phyloP scores from a whole-genome alignment of 495 filamentous ascomycete species.

The Aspergillus indologenus region DNA sequence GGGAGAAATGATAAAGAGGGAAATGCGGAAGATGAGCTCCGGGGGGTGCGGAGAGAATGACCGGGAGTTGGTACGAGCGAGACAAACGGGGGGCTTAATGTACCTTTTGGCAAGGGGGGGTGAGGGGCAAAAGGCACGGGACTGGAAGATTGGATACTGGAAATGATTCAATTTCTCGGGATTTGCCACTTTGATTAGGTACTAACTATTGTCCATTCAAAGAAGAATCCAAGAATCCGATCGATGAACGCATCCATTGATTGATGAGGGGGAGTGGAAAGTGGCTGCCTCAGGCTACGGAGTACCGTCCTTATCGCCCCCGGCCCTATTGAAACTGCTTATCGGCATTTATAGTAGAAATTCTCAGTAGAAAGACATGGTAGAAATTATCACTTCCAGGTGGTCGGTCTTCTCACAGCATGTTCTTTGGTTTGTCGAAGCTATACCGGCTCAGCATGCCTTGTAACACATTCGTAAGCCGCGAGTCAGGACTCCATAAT shows the following conservation, averaged over 20 bases:
- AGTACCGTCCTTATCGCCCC: neutral
- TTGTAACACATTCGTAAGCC: neutral
- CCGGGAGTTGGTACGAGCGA: neutral
- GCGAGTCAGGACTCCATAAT: neutral
- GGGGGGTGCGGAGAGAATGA: neutral
- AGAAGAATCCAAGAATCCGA: neutral
- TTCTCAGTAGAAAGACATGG: too few species aligned
- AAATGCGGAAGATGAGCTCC: too few species aligned
- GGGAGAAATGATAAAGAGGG: neutral
- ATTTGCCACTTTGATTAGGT: conserved; percentile 1
- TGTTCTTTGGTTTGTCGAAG: neutral
- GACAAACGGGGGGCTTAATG: neutral
- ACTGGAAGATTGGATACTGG: neutral
- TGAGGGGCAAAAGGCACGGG: neutral
- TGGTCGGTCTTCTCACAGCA: neutral
- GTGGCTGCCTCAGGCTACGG: conserved; percentile 9
- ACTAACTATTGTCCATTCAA: neutral
- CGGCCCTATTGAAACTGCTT: too few species aligned
- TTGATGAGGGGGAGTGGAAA: neutral
- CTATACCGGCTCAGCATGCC: neutral
- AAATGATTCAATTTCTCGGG: neutral
- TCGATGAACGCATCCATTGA: neutral
- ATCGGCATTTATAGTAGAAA: too few species aligned
- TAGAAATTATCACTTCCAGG: too few species aligned
- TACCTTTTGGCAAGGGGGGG: neutral